Base-by-base conservation (phyloP, 225 moss, liverwort and hornwort species). In the Lunularia cruciata region DNA sequence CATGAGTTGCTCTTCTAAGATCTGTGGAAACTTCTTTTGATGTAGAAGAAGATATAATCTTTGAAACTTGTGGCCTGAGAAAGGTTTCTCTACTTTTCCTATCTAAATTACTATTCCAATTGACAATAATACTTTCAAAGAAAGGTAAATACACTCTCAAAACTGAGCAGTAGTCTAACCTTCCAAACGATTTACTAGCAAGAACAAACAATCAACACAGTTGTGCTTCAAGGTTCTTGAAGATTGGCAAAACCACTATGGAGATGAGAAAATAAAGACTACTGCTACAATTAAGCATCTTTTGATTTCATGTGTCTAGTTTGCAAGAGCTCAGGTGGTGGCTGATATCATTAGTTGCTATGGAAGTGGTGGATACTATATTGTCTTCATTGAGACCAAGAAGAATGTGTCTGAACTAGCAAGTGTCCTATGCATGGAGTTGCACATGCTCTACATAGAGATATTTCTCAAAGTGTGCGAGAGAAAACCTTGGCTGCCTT, bases 241-340 rank as follows among this genome's bases (percentile, higher is more conserved):
- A 93, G 75, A 47, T 85, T 4, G 78, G 72, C 40, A 85, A 86
- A 72, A 76, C 81, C 69, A 87, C 91, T 5, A 93, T 98, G 4
- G 93, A 58, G 86, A 91, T 33, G 90, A 98, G 47, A 91, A 98
- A 39, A 98, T 98, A 91, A 98, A 98, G 73, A 93, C 93, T 30
- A 90, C 89, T 74, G 80, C 91, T 62, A 85, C 87, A 39, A 93
- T 98, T 79, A 89, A 69, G 83, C 98, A 98, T 63, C 66, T 89
- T 37, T 69, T 93, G 49, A 85, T 98, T 70, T 88, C 86, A 0
- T 88, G 91, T 63, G 85, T 86, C 12, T 93, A 85, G 58, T 77
- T 77, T 27, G 73, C 83, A 66, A 75, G 93, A 23, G 85, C 85
- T n/a, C 84, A 89, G 30, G 82, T 93, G 40, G 93, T 98, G 31